phyloP scores from a whole-genome alignment of 768 basidiomycete species.

The Lactarius indigo region DNA sequence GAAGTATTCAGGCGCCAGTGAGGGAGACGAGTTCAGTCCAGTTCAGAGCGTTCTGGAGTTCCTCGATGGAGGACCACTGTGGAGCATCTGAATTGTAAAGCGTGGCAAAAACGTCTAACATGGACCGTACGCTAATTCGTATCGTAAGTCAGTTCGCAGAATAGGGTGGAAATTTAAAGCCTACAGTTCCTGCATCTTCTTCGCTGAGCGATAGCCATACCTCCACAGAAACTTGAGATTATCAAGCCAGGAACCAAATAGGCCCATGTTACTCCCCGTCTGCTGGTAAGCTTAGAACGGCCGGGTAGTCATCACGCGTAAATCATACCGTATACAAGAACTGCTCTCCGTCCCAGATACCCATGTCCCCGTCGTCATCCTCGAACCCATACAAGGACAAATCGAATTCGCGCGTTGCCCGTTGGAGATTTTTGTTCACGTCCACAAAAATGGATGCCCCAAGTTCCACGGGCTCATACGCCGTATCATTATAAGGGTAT shows the following conservation, averaged over 20 bases:
- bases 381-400: slow-evolving; percentile 49
- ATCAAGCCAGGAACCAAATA: slow-evolving; percentile 12
- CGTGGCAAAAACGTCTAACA: slow-evolving; percentile 47
- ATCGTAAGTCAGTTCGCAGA: background rate
- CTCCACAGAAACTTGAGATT: slow-evolving; percentile 16
- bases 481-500: slow-evolving; percentile 61
- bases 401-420: slow-evolving; percentile 79
- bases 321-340: slow-evolving; percentile 60
- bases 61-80: slow-evolving; percentile 56
- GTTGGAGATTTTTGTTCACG: slow-evolving; percentile 65
- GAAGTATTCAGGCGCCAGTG: slow-evolving; percentile 56
- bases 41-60: slow-evolving; percentile 22
- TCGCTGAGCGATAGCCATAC: slow-evolving; percentile 20
- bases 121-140: slow-evolving; percentile 45
- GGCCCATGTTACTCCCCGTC: background rate
- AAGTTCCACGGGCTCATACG: slow-evolving; percentile 66
- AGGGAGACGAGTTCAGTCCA: slow-evolving; percentile 39
- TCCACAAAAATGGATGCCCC: slow-evolving; percentile 87
- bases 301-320: background rate
- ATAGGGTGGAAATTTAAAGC: background rate
- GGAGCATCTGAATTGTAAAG: slow-evolving; percentile 55
- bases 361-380: slow-evolving; percentile 50
- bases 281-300: background rate
- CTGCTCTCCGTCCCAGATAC: slow-evolving; percentile 81
- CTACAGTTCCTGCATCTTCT: slow-evolving; percentile 10